Conservation (phyloP, 768 basidiomycete genomes). For the Saitozyma sp. region DNA sequence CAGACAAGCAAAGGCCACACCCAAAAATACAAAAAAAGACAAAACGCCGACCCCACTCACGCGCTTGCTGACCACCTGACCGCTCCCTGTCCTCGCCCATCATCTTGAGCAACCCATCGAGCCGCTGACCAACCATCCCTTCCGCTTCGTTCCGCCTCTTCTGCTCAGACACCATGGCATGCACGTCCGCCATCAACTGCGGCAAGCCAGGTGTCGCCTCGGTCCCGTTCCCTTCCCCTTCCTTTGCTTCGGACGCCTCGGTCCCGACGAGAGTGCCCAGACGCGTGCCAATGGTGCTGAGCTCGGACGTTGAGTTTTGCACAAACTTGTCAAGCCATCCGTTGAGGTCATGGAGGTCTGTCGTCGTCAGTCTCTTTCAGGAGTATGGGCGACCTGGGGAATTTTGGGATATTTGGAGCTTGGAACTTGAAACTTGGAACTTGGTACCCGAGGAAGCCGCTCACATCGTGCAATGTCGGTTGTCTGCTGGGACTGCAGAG, state of each 20-base stretch:
- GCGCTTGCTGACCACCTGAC: constrained; percentile 37
- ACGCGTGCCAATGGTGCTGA: constrained; percentile 63
- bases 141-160: constrained; percentile 58
- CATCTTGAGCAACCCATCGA: constrained; percentile 44
- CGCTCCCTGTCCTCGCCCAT: constrained; percentile 50
- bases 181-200: constrained; percentile 53
- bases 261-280: constrained; percentile 62
- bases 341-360: constrained; percentile 42
- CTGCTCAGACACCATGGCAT: constrained; percentile 54
- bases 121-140: constrained; percentile 57
- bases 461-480: constrained; percentile 51
- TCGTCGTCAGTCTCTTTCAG: not conserved
- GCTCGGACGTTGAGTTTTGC: constrained; percentile 70
- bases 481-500: constrained; percentile 48
- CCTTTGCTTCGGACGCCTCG: constrained; percentile 9
- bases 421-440: no score
- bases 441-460: constrained; percentile 8
- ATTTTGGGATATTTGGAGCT: not conserved
- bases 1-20: no score
- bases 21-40: no score
- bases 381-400: no score
- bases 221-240: not conserved
- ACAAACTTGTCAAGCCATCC: constrained; percentile 85
- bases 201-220: constrained; percentile 29
- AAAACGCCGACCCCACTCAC: constrained; percentile 23